Evolutionary conservation across 2,329 filamentous ascomycete species (phyloP), one percentile per base, ranked within the genome.

Genomic region (Aspergillus sp.): DNA sequence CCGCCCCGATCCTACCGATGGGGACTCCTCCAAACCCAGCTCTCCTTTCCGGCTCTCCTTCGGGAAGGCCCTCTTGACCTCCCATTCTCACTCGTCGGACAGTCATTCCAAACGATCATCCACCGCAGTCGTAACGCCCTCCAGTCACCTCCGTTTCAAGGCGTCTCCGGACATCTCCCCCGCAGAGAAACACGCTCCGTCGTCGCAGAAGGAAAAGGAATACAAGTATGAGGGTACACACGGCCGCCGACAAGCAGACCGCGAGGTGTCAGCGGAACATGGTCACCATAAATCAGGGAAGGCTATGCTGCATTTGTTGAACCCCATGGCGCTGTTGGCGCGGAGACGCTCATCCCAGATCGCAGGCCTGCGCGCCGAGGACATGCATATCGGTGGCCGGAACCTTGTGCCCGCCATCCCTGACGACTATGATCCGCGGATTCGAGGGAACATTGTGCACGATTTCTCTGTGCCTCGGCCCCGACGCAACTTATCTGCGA

Each of bases 401-500:
- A 79, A 73, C 47, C 62, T 78, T 11, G 70, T 80, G 16, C 73
- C 76, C 48, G 76, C 79, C 2, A 75, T 82, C 49, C 81, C 82
- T 2, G 82, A 83, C 52, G 80, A 84, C 60, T 85, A 83, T 61
- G 82, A 85, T 59, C 82, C 83, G 11, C 76, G 82, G 49, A 86
- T 86, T 53, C 78, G 81, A 48, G 84, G 83, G 16, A 84, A 80
- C 45, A 78, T 83, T 19, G 76, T 86, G 1, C 83, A 87, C 68
- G 84, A 87, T 60, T 87, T 86, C 65, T 85, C 82, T 45, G 81
- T 79, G 3, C 84, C 83, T 5, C 74, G 82, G 47, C 71, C 76
- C 40, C 76, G 78, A 49, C 65, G 69, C 8, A 69, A 72, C 56
- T 50, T 71, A 11, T 68, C 67, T 8, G 55, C 59, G 10, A 56